Base-by-base conservation (phyloP, 352 stramenopile species). In the Plasmopara muralis region DNA sequence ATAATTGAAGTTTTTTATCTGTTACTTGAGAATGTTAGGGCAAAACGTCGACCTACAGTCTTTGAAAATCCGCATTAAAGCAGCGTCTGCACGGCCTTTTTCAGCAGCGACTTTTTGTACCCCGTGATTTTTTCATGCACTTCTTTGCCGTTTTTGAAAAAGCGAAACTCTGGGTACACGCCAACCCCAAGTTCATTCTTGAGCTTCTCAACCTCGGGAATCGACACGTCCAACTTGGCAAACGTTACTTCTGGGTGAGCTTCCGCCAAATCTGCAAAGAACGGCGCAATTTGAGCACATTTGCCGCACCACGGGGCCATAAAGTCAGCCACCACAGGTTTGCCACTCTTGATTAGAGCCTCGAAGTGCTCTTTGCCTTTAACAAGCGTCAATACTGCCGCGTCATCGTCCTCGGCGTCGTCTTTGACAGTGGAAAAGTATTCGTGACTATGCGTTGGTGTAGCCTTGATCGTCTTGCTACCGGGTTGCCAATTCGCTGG, bases 401-500 rank as follows among this genome's bases (percentile, higher is more conserved):
- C 64, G 25, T 66, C 70, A 43, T 82, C 75, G 34, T 67, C 64
- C 25, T 76, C 69, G n/a, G 57, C 55, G 5, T 61, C 62, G 29
- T 82, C 71, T 52, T 81, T 72, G 39, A 93, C 58, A n/a, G 72
- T 80, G 35, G 77, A 84, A 51, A 93, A 93, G 67, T 91, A 91
- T 68, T 87, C 79, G 60, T 88, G 71, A 42, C 76, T 77, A 53
- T 88, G 72, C 48, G 84, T 90, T 8, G 86, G 75, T 47, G 93
- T 87, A 40, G 81, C 73, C 33, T 87, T 78, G 53, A 97, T 98
- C 9, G 83, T 95, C 71, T 89, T 87, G 49, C 80, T 77, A 16
- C 90, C 92, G 12, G 90, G 89, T 69, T 96, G 78, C 92, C 90
- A 97, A 70, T 95, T 95, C 29, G 89, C 89, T 6, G 90, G 92